Percentiles rank a stretch among this genome's conserved stretches.
phyloP scores from a whole-genome alignment of 495 filamentous ascomycete species.

The Daldinia decipiens region DNA sequence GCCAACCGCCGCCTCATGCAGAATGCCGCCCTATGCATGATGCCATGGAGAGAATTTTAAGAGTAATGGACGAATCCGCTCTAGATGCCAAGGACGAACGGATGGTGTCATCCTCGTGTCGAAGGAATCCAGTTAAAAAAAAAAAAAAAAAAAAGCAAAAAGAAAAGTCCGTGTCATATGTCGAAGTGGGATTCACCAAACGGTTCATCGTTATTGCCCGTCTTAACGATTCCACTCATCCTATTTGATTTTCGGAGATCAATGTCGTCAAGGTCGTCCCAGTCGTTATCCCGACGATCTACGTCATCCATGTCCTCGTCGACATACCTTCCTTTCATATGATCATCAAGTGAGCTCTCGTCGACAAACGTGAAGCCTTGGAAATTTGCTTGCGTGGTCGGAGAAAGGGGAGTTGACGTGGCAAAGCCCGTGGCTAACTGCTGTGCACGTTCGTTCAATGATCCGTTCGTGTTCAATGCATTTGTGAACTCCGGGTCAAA shows the following conservation, averaged over 20 bases:
- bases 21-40: slow-evolving; percentile 51
- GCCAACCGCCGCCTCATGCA: slow-evolving; percentile 47
- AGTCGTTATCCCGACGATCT: slow-evolving; percentile 60
- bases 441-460: slow-evolving; percentile 88
- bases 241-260: slow-evolving; percentile 63
- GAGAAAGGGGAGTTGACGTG: slow-evolving; percentile 88
- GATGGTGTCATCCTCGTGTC: slow-evolving; percentile 22
- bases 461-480: slow-evolving; percentile 82
- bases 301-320: slow-evolving; percentile 75
- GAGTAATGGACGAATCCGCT: slow-evolving; percentile 35
- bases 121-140: slow-evolving; percentile 14
- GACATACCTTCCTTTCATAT: slow-evolving; percentile 72
- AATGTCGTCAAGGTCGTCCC: slow-evolving; percentile 57
- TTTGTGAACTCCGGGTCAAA: slow-evolving; percentile 99
- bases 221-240: slow-evolving; percentile 79
- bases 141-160: slow-evolving; percentile 9
- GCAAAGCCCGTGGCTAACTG: slow-evolving; percentile 79
- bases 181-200: slow-evolving; percentile 82
- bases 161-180: slow-evolving; percentile 42
- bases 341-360: slow-evolving; percentile 93
- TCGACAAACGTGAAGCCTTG: slow-evolving; percentile 98
- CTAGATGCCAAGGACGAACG: slow-evolving; percentile 31
- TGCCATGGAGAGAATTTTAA: slow-evolving; percentile 44
- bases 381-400: slow-evolving; percentile 97
- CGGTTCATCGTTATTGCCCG: slow-evolving; percentile 72